Evolutionary conservation across 1,284 basidiomycete species (phyloP), one percentile per base, ranked within the genome.

Genomic region (Thecaphora thlaspeos): DNA sequence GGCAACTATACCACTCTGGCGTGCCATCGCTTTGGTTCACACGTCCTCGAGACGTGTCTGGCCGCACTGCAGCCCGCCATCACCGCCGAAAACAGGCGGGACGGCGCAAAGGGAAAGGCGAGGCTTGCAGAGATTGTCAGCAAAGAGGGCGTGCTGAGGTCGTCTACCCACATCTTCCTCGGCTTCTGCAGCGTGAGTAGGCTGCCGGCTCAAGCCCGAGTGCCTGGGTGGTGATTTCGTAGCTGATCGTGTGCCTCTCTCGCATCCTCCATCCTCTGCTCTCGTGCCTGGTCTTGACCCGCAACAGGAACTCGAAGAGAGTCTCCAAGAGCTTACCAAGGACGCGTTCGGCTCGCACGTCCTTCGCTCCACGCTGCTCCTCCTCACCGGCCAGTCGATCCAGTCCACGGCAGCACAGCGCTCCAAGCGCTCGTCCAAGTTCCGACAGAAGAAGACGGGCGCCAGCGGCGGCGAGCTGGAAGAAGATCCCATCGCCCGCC

Each of bases 21-120:
- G 19, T 53, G 51, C 14, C 75, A 77, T 43, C 53, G 75, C n/a
- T 77, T 71, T 39, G 75, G 70, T 23, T 74, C 71, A 3, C 75
- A 77, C 57, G 73, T 76, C 19, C 50, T 69, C 3, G 66, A 75
- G 28, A 48, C 69, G 4, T 53, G 56, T 32, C 63, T 74, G 17
- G 38, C 44, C 11, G 51, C 62, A 5, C 61, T 74, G 15, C 70
- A 73, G 39, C 49, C 46, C 1, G 55, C 51, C 22, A 46, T 70
- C 21, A 57, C 63, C 3, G 46, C 62, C 34, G 53, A 62, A 32
- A 55, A 54, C 18, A 58, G 45, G 3, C 32, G 47, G 3, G 40
- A 28, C 5, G 56, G 45, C 12, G 21, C 40, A 4, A 53, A 47
- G n/a, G 42, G 48, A 4, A 55, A 48, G 42, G 51, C 51, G 19